These are phyloP conservation scores for Rhizophora apiculata DNA, from an alignment of 345 rosid genomes.

Conservation along the genomic window DNA sequence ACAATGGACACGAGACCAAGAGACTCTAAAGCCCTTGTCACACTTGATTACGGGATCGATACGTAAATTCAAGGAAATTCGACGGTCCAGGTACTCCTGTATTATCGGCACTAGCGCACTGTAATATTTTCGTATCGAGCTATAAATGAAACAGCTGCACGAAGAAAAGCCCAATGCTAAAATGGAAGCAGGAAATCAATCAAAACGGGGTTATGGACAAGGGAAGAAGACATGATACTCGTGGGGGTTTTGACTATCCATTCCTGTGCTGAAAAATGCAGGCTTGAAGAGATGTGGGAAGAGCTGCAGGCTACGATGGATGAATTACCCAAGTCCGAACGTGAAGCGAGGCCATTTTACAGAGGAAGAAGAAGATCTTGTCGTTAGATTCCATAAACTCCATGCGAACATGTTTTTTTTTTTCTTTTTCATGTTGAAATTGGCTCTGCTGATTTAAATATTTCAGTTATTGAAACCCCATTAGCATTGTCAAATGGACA, in stretches of 20 bases:
- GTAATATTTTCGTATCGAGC: slow-evolving; percentile 17
- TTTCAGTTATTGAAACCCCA: background rate
- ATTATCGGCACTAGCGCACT: too few relatives aligned
- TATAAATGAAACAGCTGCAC: too few relatives aligned
- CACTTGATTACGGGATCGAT: too few relatives aligned
- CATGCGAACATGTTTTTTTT: slow-evolving; percentile 51
- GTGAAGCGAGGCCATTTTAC: slow-evolving; percentile 49
- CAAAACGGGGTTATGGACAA: slow-evolving; percentile 61
- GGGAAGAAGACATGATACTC: slow-evolving; percentile 51
- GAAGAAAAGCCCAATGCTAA: too few relatives aligned
- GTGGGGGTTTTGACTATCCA: too few relatives aligned
- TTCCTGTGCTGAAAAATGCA: background rate
- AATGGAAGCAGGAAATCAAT: slow-evolving; percentile 6
- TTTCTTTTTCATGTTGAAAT: too few relatives aligned
- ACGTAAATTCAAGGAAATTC: too few relatives aligned
- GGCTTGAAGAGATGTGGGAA: slow-evolving; percentile 66
- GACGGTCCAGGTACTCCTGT: too few relatives aligned
- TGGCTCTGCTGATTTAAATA: background rate
- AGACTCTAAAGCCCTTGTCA: too few relatives aligned
- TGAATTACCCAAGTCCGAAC: slow-evolving; percentile 52
- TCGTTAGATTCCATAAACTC: slow-evolving; percentile 58
- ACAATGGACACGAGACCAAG: too few relatives aligned
- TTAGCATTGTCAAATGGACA: background rate
- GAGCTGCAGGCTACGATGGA: slow-evolving; percentile 63
- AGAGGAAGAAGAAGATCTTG: slow-evolving; percentile 58